Evolutionary conservation across 805 yeast genomes (phyloP).

Genomic region (Wickerhamiella vanderwaltii): DNA sequence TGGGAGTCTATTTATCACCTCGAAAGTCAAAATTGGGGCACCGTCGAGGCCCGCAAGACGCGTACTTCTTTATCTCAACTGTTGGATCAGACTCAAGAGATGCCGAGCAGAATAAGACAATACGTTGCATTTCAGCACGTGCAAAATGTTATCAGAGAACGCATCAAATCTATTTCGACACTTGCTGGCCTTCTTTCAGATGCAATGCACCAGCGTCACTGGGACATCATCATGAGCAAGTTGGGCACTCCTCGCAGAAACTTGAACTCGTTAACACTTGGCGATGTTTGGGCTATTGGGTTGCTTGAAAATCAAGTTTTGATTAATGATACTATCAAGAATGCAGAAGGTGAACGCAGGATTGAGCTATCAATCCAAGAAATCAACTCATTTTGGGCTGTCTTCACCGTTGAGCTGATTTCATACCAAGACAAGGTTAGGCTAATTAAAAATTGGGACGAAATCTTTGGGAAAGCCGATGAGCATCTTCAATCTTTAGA

Average conservation of each 20-base stretch:
- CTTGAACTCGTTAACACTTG: slow-evolving; percentile 32
- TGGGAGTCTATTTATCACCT: slow-evolving; percentile 37
- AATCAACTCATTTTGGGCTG: slow-evolving; percentile 47
- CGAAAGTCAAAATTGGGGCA: slow-evolving; percentile 37
- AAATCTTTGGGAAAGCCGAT: slow-evolving; percentile 42
- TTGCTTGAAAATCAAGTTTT: slow-evolving; percentile 34
- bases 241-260: slow-evolving; percentile 23
- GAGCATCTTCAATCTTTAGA: slow-evolving; percentile 50
- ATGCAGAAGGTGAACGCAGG: slow-evolving; percentile 61
- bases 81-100: slow-evolving; percentile 33
- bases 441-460: slow-evolving; percentile 58
- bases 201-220: slow-evolving; percentile 52
- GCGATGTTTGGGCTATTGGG: slow-evolving; percentile 51
- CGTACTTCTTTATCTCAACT: slow-evolving; percentile 42
- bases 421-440: slow-evolving; percentile 40
- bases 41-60: slow-evolving; percentile 35
- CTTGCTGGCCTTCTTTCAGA: slow-evolving; percentile 42
- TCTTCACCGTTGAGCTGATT: slow-evolving; percentile 39
- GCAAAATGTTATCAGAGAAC: slow-evolving; percentile 34
- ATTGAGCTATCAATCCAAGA: slow-evolving; percentile 44
- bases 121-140: slow-evolving; percentile 56
- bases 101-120: slow-evolving; percentile 50
- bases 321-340: slow-evolving; percentile 40
- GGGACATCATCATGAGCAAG: slow-evolving; percentile 35
- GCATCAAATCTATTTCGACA: slow-evolving; percentile 31